These are phyloP conservation scores for Phialophora chinensis DNA, from an alignment of 2,329 filamentous ascomycete genomes.

Conservation along the genomic window DNA sequence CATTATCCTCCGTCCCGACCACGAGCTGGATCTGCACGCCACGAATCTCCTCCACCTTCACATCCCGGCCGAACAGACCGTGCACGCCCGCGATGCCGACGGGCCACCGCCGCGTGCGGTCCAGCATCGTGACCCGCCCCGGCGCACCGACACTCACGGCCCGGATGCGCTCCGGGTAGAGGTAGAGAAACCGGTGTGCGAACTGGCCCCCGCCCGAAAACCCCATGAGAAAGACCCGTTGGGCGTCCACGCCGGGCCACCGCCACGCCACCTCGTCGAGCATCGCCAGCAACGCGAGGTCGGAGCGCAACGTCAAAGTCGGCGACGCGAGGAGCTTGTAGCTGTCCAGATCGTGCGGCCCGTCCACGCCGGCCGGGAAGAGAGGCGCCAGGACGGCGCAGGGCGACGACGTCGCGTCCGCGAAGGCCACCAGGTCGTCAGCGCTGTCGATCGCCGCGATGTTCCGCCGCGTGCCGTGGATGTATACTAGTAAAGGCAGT, in stretches of 20 bases:
- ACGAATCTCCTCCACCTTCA: not conserved
- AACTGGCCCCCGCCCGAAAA: slow-evolving; percentile 46
- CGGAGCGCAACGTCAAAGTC: slow-evolving; percentile 39
- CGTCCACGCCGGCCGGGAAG: slow-evolving; percentile 44
- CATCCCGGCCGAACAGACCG: not conserved
- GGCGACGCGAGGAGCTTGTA: slow-evolving; percentile 41
- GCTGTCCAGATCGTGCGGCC: slow-evolving; percentile 42
- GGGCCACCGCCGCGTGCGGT: slow-evolving; percentile 14
- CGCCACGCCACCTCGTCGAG: slow-evolving; percentile 42
- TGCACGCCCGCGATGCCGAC: not conserved
- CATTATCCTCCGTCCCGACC: slow-evolving; percentile 14
- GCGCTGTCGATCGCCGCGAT: slow-evolving; percentile 23
- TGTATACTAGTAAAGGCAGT: slow-evolving; percentile 42
- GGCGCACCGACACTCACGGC: slow-evolving; percentile 45
- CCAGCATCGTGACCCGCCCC: slow-evolving; percentile 40
- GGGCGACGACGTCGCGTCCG: slow-evolving; percentile 38
- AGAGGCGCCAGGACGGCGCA: slow-evolving; percentile 43
- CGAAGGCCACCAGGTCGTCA: slow-evolving; percentile 36
- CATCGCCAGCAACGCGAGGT: slow-evolving; percentile 42
- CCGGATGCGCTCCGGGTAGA: slow-evolving; percentile 43
- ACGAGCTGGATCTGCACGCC: slow-evolving; percentile 18
- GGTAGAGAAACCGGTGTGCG: slow-evolving; percentile 44
- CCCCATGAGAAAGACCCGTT: slow-evolving; percentile 42
- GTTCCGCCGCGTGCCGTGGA: slow-evolving; percentile 44
- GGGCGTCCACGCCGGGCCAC: slow-evolving; percentile 43